These are phyloP conservation scores for Noccaea bulbosa DNA, from an alignment of 345 rosid species.

Conservation along the genomic window DNA sequence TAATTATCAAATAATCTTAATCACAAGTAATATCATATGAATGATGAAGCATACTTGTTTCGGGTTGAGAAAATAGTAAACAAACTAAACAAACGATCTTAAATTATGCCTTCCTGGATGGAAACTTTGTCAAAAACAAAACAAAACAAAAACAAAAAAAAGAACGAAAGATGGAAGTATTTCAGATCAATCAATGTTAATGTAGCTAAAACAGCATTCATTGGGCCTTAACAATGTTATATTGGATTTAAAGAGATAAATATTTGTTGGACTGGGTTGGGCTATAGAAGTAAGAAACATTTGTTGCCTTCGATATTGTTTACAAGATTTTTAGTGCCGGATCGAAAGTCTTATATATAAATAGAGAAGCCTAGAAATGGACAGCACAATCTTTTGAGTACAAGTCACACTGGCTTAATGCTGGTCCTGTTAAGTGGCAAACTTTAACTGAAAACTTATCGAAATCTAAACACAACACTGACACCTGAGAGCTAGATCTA, in stretches of 20 bases:
- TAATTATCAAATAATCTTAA: neutral
- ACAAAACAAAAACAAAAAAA: too few relatives aligned
- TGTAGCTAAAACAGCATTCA: neutral
- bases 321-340: neutral
- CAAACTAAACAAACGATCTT: neutral
- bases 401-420: too few relatives aligned
- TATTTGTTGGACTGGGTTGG: neutral
- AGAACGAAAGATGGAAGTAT: neutral
- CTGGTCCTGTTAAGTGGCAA: too few relatives aligned
- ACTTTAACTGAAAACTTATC: too few relatives aligned
- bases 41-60: neutral
- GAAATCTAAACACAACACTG: too few relatives aligned
- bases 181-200: neutral
- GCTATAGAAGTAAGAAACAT: neutral
- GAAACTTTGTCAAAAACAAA: neutral
- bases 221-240: constrained; percentile 11
- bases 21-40: neutral
- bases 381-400: neutral
- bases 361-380: constrained; percentile 10
- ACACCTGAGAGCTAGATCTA: too few relatives aligned
- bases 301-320: neutral
- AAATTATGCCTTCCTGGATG: neutral
- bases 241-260: neutral
- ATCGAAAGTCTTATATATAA: neutral
- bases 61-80: neutral